Evolutionary conservation across 768 basidiomycete genomes (phyloP), one percentile per base, ranked within the genome.

Genomic region (Boletales sp.): DNA sequence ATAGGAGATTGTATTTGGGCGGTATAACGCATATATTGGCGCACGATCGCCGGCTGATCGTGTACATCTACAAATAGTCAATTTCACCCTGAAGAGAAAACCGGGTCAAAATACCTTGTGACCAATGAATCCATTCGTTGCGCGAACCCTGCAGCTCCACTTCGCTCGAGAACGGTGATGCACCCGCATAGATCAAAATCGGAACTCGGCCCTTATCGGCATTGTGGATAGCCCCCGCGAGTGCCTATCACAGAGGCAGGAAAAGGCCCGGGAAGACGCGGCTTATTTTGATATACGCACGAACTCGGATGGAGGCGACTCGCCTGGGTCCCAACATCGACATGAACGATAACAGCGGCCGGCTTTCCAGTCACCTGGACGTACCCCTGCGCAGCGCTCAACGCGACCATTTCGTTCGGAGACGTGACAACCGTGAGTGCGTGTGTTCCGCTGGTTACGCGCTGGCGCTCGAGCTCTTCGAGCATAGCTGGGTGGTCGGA

Each of bases 41-140:
- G 78, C 24, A 87, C 78, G 46, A 88, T 87, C 5, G 77, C 73
- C 1, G 83, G 58, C 56, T 89, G 87, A 59, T 88, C 87, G n/a
- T 80, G 81, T 7, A 82, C 72, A 63, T 87, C 84, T 87, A 56
- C 39, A 21, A 44, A 31, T 13, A 1, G 4, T 27, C 24, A 7
- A 27, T 27, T 5, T 5, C 24, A 27, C 24, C 6, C 24, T 27
- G 24, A 27, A 2, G 4, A 2, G 8, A 19, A 18, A 17, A 29
- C 9, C 31, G 40, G 13, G n/a, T 5, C 11, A 4, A 4, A 17
- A 5, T 54, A 81, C 84, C 85, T 72, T 88, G 84, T 3, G 82
- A 51, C 79, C 84, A 85, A 74, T 85, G 81, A 35, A 85, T 84
- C 76, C 80, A 87, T 57, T 87, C 86, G 54, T 88, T 88, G 55